Conservation (phyloP, 2,329 filamentous ascomycete genomes). For the Trichoderma citrinoviride region DNA sequence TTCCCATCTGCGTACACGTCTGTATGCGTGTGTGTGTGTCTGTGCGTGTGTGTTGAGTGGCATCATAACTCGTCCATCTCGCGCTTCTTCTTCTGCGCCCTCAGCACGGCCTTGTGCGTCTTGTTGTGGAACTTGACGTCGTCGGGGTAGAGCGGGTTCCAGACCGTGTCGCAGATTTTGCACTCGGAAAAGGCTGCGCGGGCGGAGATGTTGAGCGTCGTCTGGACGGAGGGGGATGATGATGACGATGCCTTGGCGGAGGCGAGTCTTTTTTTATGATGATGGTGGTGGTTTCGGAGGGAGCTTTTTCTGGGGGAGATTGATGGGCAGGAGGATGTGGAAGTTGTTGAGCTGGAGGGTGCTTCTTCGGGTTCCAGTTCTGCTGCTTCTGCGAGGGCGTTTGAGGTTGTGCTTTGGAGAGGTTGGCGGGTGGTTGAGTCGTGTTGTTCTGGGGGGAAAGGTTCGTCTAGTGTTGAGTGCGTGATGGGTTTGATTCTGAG, state of each 20-base stretch:
- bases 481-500: constrained; percentile 30
- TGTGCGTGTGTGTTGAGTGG: too few relatives aligned
- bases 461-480: not conserved
- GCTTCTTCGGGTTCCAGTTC: not conserved
- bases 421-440: not conserved
- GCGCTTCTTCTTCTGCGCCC: constrained; percentile 30
- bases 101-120: constrained; percentile 38
- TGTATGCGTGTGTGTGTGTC: too few relatives aligned
- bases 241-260: not conserved
- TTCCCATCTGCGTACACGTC: too few relatives aligned
- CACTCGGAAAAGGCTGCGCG: constrained; percentile 45
- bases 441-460: not conserved
- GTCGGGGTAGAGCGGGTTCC: constrained; percentile 44
- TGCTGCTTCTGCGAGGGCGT: not conserved
- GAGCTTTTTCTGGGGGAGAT: not conserved
- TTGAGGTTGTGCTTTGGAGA: not conserved
- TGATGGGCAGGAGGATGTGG: not conserved
- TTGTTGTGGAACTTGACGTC: constrained; percentile 45
- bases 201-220: constrained; percentile 44
- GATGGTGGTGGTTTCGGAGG: not conserved
- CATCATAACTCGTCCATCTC: constrained; percentile 23
- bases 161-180: constrained; percentile 43
- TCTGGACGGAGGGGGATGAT: constrained; percentile 35
- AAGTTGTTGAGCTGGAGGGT: not conserved
- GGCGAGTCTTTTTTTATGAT: constrained; percentile 8